These are phyloP conservation scores for Ceratocystis destructans DNA, from an alignment of 2,329 filamentous ascomycete species.

Conservation along the genomic window DNA sequence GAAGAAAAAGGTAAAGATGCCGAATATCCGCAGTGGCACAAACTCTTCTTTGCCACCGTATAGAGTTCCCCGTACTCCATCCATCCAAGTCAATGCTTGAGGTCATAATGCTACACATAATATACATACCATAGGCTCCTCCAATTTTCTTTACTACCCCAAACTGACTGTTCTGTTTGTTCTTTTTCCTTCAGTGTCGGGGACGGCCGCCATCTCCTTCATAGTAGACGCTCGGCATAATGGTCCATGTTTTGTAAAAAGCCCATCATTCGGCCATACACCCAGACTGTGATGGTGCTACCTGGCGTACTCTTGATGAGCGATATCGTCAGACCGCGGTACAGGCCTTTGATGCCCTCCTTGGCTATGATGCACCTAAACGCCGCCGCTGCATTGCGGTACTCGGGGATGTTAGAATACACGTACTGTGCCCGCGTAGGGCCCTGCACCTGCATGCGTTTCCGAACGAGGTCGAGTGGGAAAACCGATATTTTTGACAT, in stretches of 20 bases:
- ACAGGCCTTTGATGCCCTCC: conserved; percentile 70
- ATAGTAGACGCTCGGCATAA: conserved; percentile 21
- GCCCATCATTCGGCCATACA: conserved; percentile 65
- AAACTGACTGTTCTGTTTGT: not conserved
- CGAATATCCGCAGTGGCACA: not conserved
- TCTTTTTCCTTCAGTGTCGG: not conserved
- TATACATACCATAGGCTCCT: not conserved
- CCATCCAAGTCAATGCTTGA: not conserved
- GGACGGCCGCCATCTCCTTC: not conserved
- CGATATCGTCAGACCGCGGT: conserved; percentile 77
- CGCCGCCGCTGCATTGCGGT: conserved; percentile 52
- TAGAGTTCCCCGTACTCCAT: not conserved
- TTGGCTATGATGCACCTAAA: conserved; percentile 51
- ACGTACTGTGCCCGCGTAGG: conserved; percentile 68
- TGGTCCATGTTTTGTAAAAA: conserved; percentile 35
- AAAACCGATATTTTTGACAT: conserved; percentile 82
- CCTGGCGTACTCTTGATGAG: conserved; percentile 88
- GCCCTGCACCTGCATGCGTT: conserved; percentile 88
- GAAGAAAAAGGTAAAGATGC: too few species aligned
- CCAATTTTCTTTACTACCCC: not conserved
- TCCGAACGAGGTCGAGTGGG: conserved; percentile 81
- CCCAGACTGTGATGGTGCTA: conserved; percentile 88
- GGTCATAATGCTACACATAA: not conserved
- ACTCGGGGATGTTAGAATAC: conserved; percentile 77
- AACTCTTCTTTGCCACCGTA: not conserved